Conservation (phyloP, 305 asterid genomes). For the Solanum chacoense region DNA sequence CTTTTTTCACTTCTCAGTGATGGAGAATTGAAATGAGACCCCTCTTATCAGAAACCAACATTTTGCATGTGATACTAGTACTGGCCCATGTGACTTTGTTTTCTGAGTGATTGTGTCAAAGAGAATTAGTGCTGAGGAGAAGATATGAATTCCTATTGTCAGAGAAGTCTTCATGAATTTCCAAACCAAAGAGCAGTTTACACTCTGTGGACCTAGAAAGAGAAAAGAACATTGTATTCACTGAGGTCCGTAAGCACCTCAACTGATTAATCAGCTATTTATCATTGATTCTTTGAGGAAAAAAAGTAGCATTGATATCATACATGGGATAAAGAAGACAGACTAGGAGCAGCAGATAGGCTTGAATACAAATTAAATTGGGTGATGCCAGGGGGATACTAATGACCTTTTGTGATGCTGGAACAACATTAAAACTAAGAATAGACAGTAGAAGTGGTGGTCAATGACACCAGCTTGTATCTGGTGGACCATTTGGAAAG, state of each 20-base stretch:
- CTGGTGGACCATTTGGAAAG: background rate
- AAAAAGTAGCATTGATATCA: background rate
- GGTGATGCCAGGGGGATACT: background rate
- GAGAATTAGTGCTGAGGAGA: background rate
- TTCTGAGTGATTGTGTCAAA: background rate
- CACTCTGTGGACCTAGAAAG: background rate
- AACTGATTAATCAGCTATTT: too few relatives aligned
- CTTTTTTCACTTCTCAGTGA: background rate
- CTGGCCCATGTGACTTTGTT: background rate
- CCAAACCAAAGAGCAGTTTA: background rate
- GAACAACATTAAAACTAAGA: background rate
- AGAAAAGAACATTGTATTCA: background rate
- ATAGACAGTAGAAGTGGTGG: background rate
- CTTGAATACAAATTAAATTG: background rate
- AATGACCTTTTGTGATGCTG: background rate
- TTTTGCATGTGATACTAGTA: background rate
- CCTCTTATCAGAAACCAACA: background rate
- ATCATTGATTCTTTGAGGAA: too few relatives aligned
- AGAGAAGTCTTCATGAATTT: background rate
- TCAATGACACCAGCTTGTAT: background rate
- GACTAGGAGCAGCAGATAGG: background rate
- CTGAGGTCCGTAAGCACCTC: too few relatives aligned
- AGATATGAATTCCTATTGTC: background rate
- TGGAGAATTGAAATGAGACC: background rate
- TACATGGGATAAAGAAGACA: background rate